phyloP scores from a whole-genome alignment of 1,139 yeast genomes.

The Kodamaea arcana region DNA sequence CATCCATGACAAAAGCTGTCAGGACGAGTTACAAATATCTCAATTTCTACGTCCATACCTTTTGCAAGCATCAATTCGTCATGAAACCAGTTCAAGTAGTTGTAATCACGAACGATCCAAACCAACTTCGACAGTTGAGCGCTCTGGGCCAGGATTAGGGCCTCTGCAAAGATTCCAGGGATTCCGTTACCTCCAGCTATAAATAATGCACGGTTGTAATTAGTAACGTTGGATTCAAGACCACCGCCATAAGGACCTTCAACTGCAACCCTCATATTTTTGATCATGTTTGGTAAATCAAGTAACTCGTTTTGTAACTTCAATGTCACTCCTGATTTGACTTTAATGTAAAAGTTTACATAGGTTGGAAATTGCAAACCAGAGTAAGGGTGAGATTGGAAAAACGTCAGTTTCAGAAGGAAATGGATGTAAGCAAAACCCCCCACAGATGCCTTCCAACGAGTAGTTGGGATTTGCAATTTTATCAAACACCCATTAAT shows the following conservation, averaged over 20 bases:
- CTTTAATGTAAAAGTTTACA: slow-evolving; percentile 39
- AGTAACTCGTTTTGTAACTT: slow-evolving; percentile 24
- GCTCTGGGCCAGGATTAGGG: slow-evolving; percentile 8
- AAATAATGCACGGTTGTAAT: slow-evolving; percentile 19
- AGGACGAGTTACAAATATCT: slow-evolving; percentile 32
- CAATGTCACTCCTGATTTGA: slow-evolving; percentile 43
- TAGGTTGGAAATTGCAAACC: slow-evolving; percentile 37
- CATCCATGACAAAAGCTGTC: slow-evolving; percentile 1
- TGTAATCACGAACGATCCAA: slow-evolving; percentile 20
- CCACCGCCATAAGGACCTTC: slow-evolving; percentile 28
- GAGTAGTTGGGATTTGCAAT: slow-evolving; percentile 38
- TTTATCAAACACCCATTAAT: slow-evolving; percentile 34
- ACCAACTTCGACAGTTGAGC: slow-evolving; percentile 16
- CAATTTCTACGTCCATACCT: slow-evolving; percentile 24
- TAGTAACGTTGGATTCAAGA: slow-evolving; percentile 14
- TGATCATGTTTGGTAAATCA: slow-evolving; percentile 21
- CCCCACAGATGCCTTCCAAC: slow-evolving; percentile 44
- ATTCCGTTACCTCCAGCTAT: slow-evolving; percentile 29
- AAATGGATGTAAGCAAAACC: slow-evolving; percentile 61
- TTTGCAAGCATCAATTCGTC: slow-evolving; percentile 29
- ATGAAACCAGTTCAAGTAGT: slow-evolving; percentile 19
- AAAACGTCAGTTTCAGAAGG: slow-evolving; percentile 49
- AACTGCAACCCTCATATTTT: slow-evolving; percentile 20
- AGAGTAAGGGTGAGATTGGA: slow-evolving; percentile 75
- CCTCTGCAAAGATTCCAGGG: slow-evolving; percentile 23